phyloP scores from a whole-genome alignment of 768 basidiomycete species.

The Boletus rex-veris region DNA sequence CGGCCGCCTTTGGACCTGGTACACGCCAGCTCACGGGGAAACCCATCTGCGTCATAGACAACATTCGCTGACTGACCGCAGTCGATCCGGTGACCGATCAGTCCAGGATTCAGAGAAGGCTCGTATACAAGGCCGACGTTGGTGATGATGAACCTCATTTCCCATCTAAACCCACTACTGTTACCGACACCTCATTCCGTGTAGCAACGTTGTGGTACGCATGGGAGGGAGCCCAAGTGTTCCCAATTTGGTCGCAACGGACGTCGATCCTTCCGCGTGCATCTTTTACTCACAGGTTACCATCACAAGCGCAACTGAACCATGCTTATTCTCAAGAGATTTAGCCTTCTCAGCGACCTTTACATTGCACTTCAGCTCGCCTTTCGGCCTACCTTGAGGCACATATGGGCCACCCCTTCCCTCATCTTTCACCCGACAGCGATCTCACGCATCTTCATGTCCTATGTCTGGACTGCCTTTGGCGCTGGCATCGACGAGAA shows the following conservation, averaged over 20 bases:
- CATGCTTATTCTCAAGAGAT: conserved; percentile 19
- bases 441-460: conserved; percentile 56
- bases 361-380: conserved; percentile 35
- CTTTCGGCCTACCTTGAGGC: conserved; percentile 45
- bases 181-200: not conserved
- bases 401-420: conserved; percentile 38
- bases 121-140: too few species aligned
- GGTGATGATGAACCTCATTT: not conserved
- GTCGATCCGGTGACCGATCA: too few species aligned
- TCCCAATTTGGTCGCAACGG: not conserved
- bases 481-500: conserved; percentile 46
- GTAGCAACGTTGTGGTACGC: not conserved
- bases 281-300: not conserved
- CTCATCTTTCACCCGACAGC: conserved; percentile 43
- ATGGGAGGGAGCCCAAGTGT: not conserved
- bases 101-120: too few species aligned
- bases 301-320: not conserved
- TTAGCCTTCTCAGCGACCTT: conserved; percentile 44
- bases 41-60: too few species aligned
- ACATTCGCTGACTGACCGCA: too few species aligned
- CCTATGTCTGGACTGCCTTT: conserved; percentile 52
- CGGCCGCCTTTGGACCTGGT: not conserved
- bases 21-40: not conserved
- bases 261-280: not conserved
- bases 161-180: not conserved